Conservation (phyloP, 441 rosid species). For the Omphalea diandra region DNA sequence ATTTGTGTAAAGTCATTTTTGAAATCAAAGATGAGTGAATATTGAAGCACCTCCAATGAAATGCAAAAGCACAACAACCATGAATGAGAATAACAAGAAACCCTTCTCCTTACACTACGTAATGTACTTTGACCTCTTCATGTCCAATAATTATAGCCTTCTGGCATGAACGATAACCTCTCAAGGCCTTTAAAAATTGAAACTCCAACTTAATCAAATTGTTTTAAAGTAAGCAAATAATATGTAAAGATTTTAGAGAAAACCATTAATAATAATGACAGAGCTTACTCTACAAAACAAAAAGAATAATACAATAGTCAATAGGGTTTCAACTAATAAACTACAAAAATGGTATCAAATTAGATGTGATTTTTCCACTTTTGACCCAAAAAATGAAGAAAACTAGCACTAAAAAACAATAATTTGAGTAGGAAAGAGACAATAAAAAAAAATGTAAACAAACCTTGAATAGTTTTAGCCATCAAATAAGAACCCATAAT, state of each 20-base stretch:
- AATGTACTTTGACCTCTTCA: slow-evolving; percentile 95
- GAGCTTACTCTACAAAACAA: not conserved
- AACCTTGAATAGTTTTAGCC: slow-evolving; percentile 66
- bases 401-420: not conserved
- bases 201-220: not conserved
- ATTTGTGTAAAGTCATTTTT: not conserved
- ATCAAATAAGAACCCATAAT: slow-evolving; percentile 52
- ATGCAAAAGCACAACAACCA: slow-evolving; percentile 96
- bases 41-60: slow-evolving; percentile 80
- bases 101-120: slow-evolving; percentile 94
- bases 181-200: slow-evolving; percentile 51
- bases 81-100: slow-evolving; percentile 86
- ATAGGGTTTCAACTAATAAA: not conserved
- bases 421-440: not conserved
- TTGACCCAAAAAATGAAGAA: not conserved
- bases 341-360: not conserved
- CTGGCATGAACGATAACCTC: slow-evolving; percentile 81
- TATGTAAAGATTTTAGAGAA: slow-evolving; percentile 3
- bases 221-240: not conserved
- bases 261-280: not conserved
- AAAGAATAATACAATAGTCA: not conserved
- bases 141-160: slow-evolving; percentile 88
- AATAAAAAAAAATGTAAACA: no score
- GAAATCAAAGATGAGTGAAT: not conserved
- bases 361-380: not conserved